Evolutionary conservation across 2,329 filamentous ascomycete species (phyloP).

Genomic region (Cytospora schulzeri): DNA sequence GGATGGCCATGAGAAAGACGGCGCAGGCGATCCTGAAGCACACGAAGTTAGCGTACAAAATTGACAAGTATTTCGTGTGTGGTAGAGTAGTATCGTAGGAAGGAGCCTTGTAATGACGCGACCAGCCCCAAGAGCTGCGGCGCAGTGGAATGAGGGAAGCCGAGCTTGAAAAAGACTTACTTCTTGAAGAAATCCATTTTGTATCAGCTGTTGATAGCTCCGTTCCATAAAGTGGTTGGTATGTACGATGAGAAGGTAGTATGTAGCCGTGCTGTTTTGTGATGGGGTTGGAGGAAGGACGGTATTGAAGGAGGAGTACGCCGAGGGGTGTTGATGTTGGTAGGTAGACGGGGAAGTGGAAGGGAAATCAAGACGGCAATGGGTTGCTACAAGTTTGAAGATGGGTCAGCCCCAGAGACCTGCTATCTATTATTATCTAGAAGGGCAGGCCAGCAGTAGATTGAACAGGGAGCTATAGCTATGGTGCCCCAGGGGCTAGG

Average conservation of each 20-base stretch:
- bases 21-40: neutral
- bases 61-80: no score
- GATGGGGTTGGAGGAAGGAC: neutral
- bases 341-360: neutral
- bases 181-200: constrained; percentile 11
- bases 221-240: neutral
- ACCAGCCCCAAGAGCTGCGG: neutral
- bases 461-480: neutral
- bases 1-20: constrained; percentile 2
- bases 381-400: neutral
- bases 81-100: neutral
- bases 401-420: neutral
- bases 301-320: neutral
- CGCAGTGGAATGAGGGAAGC: neutral
- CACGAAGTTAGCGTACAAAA: neutral
- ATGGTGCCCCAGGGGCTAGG: neutral
- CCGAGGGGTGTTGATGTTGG: neutral
- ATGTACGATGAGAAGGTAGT: neutral
- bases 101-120: neutral
- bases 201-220: neutral
- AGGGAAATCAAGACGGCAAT: neutral
- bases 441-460: neutral
- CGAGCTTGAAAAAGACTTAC: neutral
- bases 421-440: neutral
- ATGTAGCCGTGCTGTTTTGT: neutral